Base-by-base conservation (phyloP, 768 basidiomycete genomes). In the Cyathus striatus region DNA sequence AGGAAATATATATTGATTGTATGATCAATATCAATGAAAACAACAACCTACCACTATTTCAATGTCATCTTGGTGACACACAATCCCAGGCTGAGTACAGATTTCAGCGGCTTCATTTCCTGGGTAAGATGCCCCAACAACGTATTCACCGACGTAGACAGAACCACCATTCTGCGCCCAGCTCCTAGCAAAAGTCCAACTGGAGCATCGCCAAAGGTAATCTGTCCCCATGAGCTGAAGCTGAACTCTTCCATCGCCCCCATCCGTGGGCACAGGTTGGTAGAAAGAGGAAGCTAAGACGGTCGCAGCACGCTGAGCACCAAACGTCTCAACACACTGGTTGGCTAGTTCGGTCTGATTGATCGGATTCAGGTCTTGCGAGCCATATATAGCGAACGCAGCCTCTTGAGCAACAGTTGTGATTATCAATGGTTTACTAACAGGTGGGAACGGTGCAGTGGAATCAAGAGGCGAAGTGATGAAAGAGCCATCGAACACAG, bases 61-160 rank as follows among this genome's bases (percentile, higher is more conserved):
- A 46, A 90, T 90, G 54, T 91, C 89, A 57, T 90, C 88, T 57
- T 89, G 75, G 58, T 89, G 87, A 61, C 87, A 90, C 27, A 88
- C 81, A 23, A 65, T 60, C 25, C 79, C 81, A 23, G 66, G 25
- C 49, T 71, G 58, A 4, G 68, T 70, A 62, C 87, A 90, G 56
- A 72, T 79, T 0, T 76, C 52, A 36, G 78, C 64, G 1, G 44
- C 66, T 30, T 68, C 67, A 62, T 88, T 90, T 32, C 72, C 73
- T 9, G 84, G 79, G 59, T 88, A 86, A n/a, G 81, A 77, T 17
- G 83, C 75, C 20, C 87, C 87, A 27, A 81, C 61, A 36, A 66
- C 62, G 57, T 77, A 88, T 47, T 79, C 49, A 22, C 83, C 86
- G 16, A 86, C 81, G 52, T 70, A 87, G n/a, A 75, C 83, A 26